Percentiles rank a stretch among this genome's conserved stretches.
These are phyloP conservation scores for Plenodomus lindquistii DNA, from an alignment of 2,329 filamentous ascomycete genomes.

Conservation along the genomic window DNA sequence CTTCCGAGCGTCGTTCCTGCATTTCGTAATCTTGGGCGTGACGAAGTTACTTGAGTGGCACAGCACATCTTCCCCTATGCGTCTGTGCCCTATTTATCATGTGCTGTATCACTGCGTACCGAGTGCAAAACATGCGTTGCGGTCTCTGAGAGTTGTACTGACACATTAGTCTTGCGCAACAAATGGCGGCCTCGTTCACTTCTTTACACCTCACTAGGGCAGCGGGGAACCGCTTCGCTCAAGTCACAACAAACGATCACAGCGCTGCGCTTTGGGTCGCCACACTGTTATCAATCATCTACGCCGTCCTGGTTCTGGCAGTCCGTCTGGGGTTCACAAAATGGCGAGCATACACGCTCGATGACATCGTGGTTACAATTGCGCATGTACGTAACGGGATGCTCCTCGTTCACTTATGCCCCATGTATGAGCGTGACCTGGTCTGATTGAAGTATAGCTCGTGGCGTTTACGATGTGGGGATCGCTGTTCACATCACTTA, in stretches of 20 bases:
- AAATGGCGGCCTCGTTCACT: constrained; percentile 1
- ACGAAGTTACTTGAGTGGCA: constrained; percentile 1
- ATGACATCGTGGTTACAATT: constrained; percentile 3
- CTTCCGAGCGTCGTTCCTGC: too few species aligned
- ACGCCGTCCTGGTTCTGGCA: constrained; percentile 2
- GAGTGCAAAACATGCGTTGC: neutral
- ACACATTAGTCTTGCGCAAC: neutral
- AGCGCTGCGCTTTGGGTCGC: constrained; percentile 9
- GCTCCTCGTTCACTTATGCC: neutral
- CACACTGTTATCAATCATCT: constrained; percentile 3
- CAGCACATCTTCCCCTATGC: neutral
- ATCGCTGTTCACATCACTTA: constrained; percentile 1
- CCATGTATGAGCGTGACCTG: neutral
- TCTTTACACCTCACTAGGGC: neutral
- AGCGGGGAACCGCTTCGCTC: constrained; percentile 6
- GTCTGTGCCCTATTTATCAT: neutral
- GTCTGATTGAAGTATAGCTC: constrained; percentile 1
- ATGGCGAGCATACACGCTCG: constrained; percentile 3
- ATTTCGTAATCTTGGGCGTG: neutral
- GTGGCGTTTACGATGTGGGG: constrained; percentile 5
- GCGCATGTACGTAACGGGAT: constrained; percentile 3
- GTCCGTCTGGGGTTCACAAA: constrained; percentile 7
- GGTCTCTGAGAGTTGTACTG: neutral
- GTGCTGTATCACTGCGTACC: neutral
- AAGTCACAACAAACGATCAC: constrained; percentile 3